Evolutionary conservation across 352 stramenopile species (phyloP).

Genomic region (Globisporangium splendens): DNA sequence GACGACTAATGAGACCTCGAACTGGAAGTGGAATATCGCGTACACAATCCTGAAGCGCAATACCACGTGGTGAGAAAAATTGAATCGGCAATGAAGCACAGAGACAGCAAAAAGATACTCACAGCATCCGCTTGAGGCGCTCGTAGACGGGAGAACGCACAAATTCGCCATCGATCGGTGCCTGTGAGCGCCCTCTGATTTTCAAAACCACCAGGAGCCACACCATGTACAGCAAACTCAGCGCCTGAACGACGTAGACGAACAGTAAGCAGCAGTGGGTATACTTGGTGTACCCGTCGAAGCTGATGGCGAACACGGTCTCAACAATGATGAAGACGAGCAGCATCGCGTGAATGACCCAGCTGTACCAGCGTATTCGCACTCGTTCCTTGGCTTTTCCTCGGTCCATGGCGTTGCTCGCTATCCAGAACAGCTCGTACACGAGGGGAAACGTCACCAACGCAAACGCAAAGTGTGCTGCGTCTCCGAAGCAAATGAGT

Average conservation of each 20-base stretch:
- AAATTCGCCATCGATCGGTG: constrained; percentile 6
- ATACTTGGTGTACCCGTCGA: constrained; percentile 48
- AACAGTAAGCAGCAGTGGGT: constrained; percentile 18
- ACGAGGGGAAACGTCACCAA: no score
- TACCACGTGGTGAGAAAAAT: no score
- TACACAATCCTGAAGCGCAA: no score
- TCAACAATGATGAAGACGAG: constrained; percentile 26
- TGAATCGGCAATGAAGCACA: no score
- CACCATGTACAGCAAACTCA: constrained; percentile 53
- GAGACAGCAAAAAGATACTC: no score
- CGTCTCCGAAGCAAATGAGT: no score
- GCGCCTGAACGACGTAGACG: constrained; percentile 40
- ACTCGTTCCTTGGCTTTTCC: no score
- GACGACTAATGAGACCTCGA: constrained; percentile 44
- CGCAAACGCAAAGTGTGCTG: no score
- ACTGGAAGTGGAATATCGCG: constrained; percentile 29
- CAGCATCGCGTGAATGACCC: constrained; percentile 26
- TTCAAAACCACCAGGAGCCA: constrained; percentile 41
- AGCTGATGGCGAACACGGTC: constrained; percentile 23
- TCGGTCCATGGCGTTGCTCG: no score
- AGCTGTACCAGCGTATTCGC: constrained; percentile 14
- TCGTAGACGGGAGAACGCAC: no score
- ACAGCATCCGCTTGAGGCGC: no score
- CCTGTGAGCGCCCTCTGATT: constrained; percentile 47
- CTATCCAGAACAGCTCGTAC: no score